These are phyloP conservation scores for Monilinia polystroma DNA, from an alignment of 2,329 filamentous ascomycete species.

Conservation along the genomic window DNA sequence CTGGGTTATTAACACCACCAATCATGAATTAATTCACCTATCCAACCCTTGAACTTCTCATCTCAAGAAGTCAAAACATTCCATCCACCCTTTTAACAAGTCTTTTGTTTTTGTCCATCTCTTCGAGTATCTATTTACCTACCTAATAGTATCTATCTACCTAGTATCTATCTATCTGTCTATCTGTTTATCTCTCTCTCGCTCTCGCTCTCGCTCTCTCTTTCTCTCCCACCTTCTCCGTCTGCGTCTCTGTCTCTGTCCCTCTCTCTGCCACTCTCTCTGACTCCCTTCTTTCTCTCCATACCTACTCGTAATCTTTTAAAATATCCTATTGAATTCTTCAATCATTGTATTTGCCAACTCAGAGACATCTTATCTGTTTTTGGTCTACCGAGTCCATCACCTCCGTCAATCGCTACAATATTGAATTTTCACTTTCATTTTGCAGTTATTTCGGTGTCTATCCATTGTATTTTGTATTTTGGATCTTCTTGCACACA, in stretches of 20 bases:
- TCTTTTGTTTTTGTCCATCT: neutral
- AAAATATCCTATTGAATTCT: constrained; percentile 1
- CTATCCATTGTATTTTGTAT: neutral
- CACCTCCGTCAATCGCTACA: neutral
- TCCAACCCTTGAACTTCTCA: constrained; percentile 16
- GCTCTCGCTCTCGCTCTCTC: neutral
- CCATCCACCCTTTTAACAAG: neutral
- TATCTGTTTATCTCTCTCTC: neutral
- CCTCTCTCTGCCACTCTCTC: neutral
- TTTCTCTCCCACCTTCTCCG: too few species aligned
- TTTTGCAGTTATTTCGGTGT: neutral
- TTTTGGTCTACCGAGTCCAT: neutral
- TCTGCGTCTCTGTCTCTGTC: too few species aligned
- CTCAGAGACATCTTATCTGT: neutral
- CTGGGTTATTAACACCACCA: neutral
- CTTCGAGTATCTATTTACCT: too few species aligned
- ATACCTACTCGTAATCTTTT: neutral
- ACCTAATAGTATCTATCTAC: too few species aligned
- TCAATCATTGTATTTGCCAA: constrained; percentile 2
- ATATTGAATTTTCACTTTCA: constrained; percentile 6
- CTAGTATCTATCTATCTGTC: too few species aligned
- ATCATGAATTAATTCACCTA: constrained; percentile 3
- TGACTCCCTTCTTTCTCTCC: neutral
- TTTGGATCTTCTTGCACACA: neutral
- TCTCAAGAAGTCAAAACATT: constrained; percentile 3